These are phyloP conservation scores for Neoascochyta sp. DNA, from an alignment of 2,329 filamentous ascomycete species.

Conservation along the genomic window DNA sequence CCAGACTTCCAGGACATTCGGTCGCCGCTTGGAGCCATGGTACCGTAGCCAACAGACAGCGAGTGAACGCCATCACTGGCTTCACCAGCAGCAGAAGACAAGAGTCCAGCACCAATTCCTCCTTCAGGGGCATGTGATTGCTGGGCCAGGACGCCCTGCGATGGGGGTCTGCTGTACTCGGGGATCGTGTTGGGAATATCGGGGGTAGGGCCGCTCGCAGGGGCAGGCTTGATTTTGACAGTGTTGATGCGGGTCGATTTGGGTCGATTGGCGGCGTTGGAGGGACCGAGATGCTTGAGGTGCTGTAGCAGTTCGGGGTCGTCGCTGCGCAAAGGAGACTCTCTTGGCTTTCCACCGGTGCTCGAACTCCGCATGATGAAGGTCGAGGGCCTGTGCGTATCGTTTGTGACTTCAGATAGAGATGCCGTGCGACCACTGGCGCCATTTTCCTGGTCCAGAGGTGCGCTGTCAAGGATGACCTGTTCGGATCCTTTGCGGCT, in stretches of 20 bases:
- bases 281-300: slow-evolving; percentile 61
- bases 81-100: slow-evolving; percentile 53
- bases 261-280: slow-evolving; percentile 59
- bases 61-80: slow-evolving; percentile 65
- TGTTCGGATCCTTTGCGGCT: slow-evolving; percentile 24
- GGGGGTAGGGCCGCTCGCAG: slow-evolving; percentile 60
- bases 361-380: slow-evolving; percentile 47
- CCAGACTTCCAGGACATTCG: slow-evolving; percentile 30
- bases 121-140: slow-evolving; percentile 44
- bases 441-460: slow-evolving; percentile 14
- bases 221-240: slow-evolving; percentile 63
- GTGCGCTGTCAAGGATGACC: slow-evolving; percentile 13
- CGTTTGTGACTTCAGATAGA: slow-evolving; percentile 25
- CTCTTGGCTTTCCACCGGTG: slow-evolving; percentile 37
- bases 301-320: slow-evolving; percentile 57
- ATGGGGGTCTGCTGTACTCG: slow-evolving; percentile 37
- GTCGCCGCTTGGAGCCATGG: slow-evolving; percentile 33
- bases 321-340: slow-evolving; percentile 46
- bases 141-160: slow-evolving; percentile 12
- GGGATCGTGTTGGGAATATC: slow-evolving; percentile 45
- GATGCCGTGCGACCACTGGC: slow-evolving; percentile 29
- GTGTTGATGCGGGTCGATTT: slow-evolving; percentile 59
- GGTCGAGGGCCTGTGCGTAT: slow-evolving; percentile 37
- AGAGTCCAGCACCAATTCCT: slow-evolving; percentile 53
- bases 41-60: slow-evolving; percentile 47